Percentiles rank a stretch among this genome's conserved stretches.
phyloP scores from a whole-genome alignment of 2,329 filamentous ascomycete species.

The Arthroderma sp. region DNA sequence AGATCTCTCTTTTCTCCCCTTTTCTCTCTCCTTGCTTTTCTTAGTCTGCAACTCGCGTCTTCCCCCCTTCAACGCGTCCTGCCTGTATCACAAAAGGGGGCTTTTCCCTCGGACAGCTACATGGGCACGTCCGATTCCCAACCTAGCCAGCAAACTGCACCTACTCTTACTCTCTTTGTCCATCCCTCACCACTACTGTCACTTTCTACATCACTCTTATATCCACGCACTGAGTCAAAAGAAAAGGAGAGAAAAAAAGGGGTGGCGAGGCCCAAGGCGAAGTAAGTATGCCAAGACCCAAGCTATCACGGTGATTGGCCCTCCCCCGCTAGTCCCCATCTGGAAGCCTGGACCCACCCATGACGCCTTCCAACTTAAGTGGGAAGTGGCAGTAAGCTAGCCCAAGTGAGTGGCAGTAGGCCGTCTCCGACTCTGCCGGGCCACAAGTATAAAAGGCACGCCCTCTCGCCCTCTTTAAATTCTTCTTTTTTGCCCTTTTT shows the following conservation, averaged over 20 bases:
- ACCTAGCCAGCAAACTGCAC: neutral
- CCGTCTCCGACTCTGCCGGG: slow-evolving; percentile 1
- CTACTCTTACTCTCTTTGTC: neutral
- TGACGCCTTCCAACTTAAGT: slow-evolving; percentile 4
- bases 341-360: neutral
- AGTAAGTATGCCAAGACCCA: neutral
- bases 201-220: neutral
- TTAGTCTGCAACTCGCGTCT: neutral
- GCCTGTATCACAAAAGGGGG: neutral
- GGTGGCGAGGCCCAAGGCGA: slow-evolving; percentile 8
- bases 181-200: neutral
- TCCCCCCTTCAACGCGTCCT: neutral
- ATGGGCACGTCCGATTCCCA: neutral
- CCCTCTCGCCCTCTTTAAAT: slow-evolving; percentile 13
- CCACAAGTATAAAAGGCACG: slow-evolving; percentile 15
- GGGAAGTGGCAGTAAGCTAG: too few species aligned
- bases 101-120: neutral
- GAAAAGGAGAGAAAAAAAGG: neutral
- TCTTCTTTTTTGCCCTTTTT: neutral
- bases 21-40: neutral
- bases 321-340: neutral
- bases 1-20: too few species aligned
- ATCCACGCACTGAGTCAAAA: neutral
- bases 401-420: slow-evolving; percentile 8
- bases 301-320: slow-evolving; percentile 10